A percentile compares a stretch with the other conserved stretches of the same genome.
These are phyloP conservation scores for Tuber calosporum DNA, from an alignment of 495 filamentous ascomycete genomes.

Conservation along the genomic window DNA sequence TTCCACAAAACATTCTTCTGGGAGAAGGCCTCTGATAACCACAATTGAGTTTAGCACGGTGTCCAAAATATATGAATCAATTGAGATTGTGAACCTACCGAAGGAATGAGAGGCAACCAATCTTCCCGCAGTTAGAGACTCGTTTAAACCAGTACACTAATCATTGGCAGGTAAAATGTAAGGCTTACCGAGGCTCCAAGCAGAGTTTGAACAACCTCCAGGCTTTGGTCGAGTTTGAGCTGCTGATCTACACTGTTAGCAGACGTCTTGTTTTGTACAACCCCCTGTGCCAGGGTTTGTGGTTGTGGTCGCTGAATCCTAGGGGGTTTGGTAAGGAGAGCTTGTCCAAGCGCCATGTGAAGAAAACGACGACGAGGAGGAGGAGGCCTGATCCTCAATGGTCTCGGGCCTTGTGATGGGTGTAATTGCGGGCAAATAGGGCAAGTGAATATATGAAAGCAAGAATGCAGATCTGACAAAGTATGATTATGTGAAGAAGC, in stretches of 20 bases:
- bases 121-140: constrained; percentile 12
- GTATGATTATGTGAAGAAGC: constrained; percentile 25
- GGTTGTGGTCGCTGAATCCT: constrained; percentile 25
- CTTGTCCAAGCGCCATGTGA: constrained; percentile 32
- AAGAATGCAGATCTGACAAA: constrained; percentile 18
- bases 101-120: constrained; percentile 40
- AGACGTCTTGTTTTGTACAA: constrained; percentile 1
- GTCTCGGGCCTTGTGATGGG: background rate
- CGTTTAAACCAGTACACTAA: background rate
- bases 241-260: constrained; percentile 29
- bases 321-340: constrained; percentile 27
- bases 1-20: constrained; percentile 41
- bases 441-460: constrained; percentile 16
- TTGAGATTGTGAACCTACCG: constrained; percentile 12
- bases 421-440: constrained; percentile 3
- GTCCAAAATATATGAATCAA: background rate
- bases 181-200: constrained; percentile 39
- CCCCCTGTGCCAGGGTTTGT: constrained; percentile 13
- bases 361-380: background rate
- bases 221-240: constrained; percentile 41
- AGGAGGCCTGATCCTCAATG: background rate
- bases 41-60: constrained; percentile 16
- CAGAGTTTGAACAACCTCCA: constrained; percentile 40
- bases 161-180: background rate
- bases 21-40: constrained; percentile 38